Conservation (phyloP, 2,329 filamentous ascomycete species). For the Aspergillus alliaceus region DNA sequence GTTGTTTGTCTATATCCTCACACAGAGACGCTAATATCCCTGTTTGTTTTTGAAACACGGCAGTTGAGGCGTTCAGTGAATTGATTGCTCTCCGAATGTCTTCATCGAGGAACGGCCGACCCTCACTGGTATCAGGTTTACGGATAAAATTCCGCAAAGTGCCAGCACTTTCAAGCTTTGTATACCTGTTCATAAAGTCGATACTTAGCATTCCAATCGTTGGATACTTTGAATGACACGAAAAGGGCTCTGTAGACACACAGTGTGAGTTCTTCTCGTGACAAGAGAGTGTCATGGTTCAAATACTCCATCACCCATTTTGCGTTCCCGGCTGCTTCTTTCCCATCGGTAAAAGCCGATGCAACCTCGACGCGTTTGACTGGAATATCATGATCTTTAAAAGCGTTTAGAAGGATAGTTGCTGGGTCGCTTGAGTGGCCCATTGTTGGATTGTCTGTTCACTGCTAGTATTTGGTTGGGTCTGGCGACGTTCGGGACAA, state of each 20-base stretch:
- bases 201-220: background rate
- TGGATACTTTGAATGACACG: background rate
- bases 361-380: conserved; percentile 29
- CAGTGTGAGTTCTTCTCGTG: conserved; percentile 40
- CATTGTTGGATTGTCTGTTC: conserved; percentile 16
- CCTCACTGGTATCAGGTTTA: conserved; percentile 27
- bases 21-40: conserved; percentile 33
- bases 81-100: conserved; percentile 39
- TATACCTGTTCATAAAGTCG: conserved; percentile 25
- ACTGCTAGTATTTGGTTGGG: conserved; percentile 1
- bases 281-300: conserved; percentile 35
- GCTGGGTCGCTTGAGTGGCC: conserved; percentile 13
- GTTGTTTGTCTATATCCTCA: conserved; percentile 28
- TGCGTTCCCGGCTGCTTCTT: conserved; percentile 17
- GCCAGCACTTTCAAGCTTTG: conserved; percentile 34
- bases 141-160: conserved; percentile 29
- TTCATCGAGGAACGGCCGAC: conserved; percentile 40
- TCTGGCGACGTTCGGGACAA: background rate
- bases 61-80: conserved; percentile 38
- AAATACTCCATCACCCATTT: conserved; percentile 37
- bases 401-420: conserved; percentile 23
- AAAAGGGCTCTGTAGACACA: conserved; percentile 18
- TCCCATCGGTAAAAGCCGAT: conserved; percentile 25
- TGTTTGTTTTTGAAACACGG: conserved; percentile 34
- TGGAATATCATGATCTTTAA: conserved; percentile 32